These are phyloP conservation scores for Fusarium foetens DNA, from an alignment of 2,329 filamentous ascomycete species.

Conservation along the genomic window DNA sequence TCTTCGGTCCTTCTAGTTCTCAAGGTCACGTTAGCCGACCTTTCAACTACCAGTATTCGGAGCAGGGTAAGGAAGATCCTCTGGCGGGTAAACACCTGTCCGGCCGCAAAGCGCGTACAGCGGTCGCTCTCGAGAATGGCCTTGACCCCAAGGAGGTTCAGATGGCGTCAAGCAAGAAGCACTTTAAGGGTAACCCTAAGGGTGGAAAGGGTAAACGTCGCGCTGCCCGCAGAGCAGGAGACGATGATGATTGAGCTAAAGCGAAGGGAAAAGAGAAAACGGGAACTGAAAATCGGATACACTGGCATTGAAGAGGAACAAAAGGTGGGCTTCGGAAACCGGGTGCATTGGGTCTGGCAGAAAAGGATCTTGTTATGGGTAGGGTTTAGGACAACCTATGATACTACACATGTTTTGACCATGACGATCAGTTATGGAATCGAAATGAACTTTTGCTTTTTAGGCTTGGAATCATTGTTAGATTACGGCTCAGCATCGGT, in stretches of 20 bases:
- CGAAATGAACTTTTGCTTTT: slow-evolving; percentile 33
- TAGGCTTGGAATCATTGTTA: slow-evolving; percentile 6
- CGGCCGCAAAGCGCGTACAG: slow-evolving; percentile 82
- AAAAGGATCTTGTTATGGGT: slow-evolving; percentile 31
- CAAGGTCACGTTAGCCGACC: slow-evolving; percentile 78
- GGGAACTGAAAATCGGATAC: slow-evolving; percentile 57
- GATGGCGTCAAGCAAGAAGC: slow-evolving; percentile 81
- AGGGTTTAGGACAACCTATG: slow-evolving; percentile 28
- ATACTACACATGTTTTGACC: slow-evolving; percentile 30
- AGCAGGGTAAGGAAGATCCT: slow-evolving; percentile 71
- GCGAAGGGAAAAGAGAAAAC: slow-evolving; percentile 53
- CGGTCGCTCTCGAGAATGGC: slow-evolving; percentile 86
- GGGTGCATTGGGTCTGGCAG: slow-evolving; percentile 35
- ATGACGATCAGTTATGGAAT: slow-evolving; percentile 31
- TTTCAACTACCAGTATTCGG: slow-evolving; percentile 89
- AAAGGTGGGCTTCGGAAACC: slow-evolving; percentile 63
- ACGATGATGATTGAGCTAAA: slow-evolving; percentile 46
- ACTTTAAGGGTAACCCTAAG: slow-evolving; percentile 84
- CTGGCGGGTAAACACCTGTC: slow-evolving; percentile 72
- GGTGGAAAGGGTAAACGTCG: slow-evolving; percentile 63
- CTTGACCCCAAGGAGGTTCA: slow-evolving; percentile 83
- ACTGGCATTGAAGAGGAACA: slow-evolving; percentile 46
- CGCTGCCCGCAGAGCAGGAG: slow-evolving; percentile 25
- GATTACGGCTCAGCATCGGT: neutral
- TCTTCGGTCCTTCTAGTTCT: slow-evolving; percentile 77